Conservation (phyloP, 768 basidiomycete genomes). For the Boletus subparvulus region DNA sequence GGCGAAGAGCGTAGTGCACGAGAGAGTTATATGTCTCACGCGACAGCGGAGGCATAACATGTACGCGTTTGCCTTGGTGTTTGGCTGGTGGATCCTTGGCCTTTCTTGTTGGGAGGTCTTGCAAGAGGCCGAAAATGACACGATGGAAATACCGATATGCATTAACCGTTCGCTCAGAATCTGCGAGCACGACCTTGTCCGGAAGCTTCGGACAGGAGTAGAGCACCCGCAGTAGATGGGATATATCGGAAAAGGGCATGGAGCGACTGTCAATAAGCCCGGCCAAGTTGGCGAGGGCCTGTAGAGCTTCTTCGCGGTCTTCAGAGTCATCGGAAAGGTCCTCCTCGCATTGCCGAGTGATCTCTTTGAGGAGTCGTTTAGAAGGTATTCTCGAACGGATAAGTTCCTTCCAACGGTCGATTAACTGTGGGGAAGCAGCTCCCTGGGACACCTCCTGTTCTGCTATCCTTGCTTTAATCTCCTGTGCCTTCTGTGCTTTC, state of each 20-base stretch:
- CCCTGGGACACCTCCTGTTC: constrained; percentile 17
- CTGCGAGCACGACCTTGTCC: constrained; percentile 39
- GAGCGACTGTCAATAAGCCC: constrained; percentile 49
- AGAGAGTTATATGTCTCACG: constrained; percentile 57
- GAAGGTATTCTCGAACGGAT: constrained; percentile 19
- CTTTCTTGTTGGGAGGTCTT: constrained; percentile 30
- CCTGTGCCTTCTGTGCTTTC: constrained; percentile 31
- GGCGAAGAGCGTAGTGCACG: constrained; percentile 63
- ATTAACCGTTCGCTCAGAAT: constrained; percentile 30
- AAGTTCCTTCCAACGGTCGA: constrained; percentile 22
- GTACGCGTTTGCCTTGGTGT: not conserved
- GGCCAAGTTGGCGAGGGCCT: constrained; percentile 62
- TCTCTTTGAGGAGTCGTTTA: constrained; percentile 34
- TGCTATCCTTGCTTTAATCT: constrained; percentile 21
- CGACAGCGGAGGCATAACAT: constrained; percentile 36
- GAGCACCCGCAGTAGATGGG: constrained; percentile 46
- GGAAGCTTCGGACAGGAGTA: constrained; percentile 45
- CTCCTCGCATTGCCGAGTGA: constrained; percentile 30
- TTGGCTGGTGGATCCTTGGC: constrained; percentile 19
- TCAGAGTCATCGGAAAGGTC: constrained; percentile 31
- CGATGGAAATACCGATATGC: constrained; percentile 51
- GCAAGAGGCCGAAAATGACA: constrained; percentile 44
- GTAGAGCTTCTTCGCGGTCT: constrained; percentile 42
- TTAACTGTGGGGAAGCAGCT: constrained; percentile 13
- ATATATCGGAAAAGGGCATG: constrained; percentile 45